Percentiles rank a stretch among this genome's conserved stretches.
These are phyloP conservation scores for Leccinum variabile DNA, from an alignment of 1,284 basidiomycete species.

Conservation along the genomic window DNA sequence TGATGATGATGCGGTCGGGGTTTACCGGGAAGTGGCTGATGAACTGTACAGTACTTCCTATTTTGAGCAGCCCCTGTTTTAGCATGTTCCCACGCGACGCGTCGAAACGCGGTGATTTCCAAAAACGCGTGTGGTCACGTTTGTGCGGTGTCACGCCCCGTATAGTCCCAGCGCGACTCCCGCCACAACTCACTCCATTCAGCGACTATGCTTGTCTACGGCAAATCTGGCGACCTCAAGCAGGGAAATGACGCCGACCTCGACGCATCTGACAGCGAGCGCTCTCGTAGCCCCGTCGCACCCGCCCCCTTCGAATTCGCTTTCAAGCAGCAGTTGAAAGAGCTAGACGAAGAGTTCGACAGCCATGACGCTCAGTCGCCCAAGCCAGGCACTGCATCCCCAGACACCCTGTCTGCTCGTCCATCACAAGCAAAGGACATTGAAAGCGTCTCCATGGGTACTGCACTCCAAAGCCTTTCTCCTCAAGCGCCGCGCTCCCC, in stretches of 20 bases:
- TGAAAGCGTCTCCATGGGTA: slow-evolving; percentile 25
- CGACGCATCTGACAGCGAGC: slow-evolving; percentile 12
- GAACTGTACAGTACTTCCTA: slow-evolving; percentile 31
- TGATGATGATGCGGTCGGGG: slow-evolving; percentile 17
- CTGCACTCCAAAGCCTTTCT: slow-evolving; percentile 15
- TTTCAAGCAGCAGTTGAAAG: slow-evolving; percentile 29
- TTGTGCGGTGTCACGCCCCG: slow-evolving; percentile 34
- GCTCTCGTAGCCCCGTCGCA: slow-evolving; percentile 5
- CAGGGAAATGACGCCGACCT: neutral
- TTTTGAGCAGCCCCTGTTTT: slow-evolving; percentile 24
- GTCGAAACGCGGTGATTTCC: slow-evolving; percentile 24
- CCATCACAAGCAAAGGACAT: slow-evolving; percentile 14
- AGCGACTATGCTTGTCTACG: slow-evolving; percentile 29
- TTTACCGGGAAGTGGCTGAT: slow-evolving; percentile 35
- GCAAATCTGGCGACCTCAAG: slow-evolving; percentile 14
- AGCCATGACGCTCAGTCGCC: slow-evolving; percentile 7
- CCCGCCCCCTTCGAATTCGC: slow-evolving; percentile 23
- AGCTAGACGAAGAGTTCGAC: slow-evolving; percentile 30
- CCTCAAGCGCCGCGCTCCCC: slow-evolving; percentile 11
- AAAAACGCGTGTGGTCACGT: slow-evolving; percentile 36
- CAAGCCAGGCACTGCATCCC: slow-evolving; percentile 4
- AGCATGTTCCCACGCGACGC: slow-evolving; percentile 1
- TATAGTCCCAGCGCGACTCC: slow-evolving; percentile 3
- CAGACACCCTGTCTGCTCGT: slow-evolving; percentile 1
- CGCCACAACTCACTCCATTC: slow-evolving; percentile 18